A percentile compares a stretch with the other conserved stretches of the same genome.
Conservation (phyloP, 2,329 filamentous ascomycete species). For the Acarospora socialis region DNA sequence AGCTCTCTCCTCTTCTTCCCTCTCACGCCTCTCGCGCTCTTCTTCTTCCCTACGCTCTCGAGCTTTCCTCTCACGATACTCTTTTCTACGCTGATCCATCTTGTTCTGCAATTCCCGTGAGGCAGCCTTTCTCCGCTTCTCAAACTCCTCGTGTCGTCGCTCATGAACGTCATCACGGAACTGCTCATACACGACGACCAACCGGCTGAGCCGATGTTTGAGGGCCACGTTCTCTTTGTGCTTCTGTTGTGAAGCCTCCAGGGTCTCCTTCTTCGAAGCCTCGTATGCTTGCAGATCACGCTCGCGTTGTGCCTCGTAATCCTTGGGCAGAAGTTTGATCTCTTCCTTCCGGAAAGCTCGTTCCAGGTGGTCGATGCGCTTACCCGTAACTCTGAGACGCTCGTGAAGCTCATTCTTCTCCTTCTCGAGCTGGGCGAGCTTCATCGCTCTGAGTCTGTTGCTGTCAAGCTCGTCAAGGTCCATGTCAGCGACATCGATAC, state of each 20-base stretch:
- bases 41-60: constrained; percentile 74
- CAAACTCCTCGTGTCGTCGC: constrained; percentile 85
- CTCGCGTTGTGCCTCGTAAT: constrained; percentile 73
- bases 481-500: constrained; percentile 54
- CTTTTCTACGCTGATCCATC: constrained; percentile 75
- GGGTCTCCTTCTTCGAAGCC: constrained; percentile 56
- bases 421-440: constrained; percentile 87
- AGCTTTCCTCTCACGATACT: constrained; percentile 67
- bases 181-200: constrained; percentile 70
- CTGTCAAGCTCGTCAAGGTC: constrained; percentile 78
- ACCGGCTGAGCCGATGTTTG: constrained; percentile 77
- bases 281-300: constrained; percentile 70
- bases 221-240: constrained; percentile 85
- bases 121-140: constrained; percentile 80
- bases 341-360: constrained; percentile 95
- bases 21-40: constrained; percentile 62
- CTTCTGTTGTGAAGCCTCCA: constrained; percentile 69
- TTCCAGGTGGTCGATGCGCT: constrained; percentile 93
- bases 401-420: constrained; percentile 96
- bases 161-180: constrained; percentile 75
- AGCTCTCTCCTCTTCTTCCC: constrained; percentile 75
- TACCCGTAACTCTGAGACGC: constrained; percentile 78
- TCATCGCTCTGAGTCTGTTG: constrained; percentile 82
- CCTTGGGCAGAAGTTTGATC: constrained; percentile 72
- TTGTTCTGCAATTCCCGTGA: constrained; percentile 88